Evolutionary conservation across 1,284 basidiomycete species (phyloP), one percentile per base, ranked within the genome.

Genomic region (Xerocomus amazonicus): DNA sequence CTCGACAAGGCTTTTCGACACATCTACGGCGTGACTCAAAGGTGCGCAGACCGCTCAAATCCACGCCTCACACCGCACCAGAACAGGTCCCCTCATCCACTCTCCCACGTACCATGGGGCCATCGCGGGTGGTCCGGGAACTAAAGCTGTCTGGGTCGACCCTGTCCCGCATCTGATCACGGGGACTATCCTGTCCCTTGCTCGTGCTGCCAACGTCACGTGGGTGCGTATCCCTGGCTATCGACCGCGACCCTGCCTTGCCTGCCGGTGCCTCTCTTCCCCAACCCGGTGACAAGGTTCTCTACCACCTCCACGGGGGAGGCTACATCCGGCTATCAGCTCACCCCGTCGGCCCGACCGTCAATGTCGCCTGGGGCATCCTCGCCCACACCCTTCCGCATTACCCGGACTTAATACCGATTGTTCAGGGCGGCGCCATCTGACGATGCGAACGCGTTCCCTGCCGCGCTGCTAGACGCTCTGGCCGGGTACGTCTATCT

Each of bases 401-500:
- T 70, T 48, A 41, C 55, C 6, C 70, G 74, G 4, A 56, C 70
- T 3, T 74, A 78, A 52, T 79, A 78, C 53, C 67, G 74, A 4
- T 55, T 76, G 14, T 68, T 70, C 12, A 59, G 56, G 8, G 55
- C 56, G 0, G 48, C 59, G 3, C 69, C 70, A 1, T 60, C 57
- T 37, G 42, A 48, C 1, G 28, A 52, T 0, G 48, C 46, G 1
- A 61, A 71, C 34, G 60, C 77, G 0, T 83, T 81, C 62, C 81
- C 82, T 0, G 67, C 78, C 0, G 77, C 78, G 1, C 70, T 84
- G 0, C 56, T 83, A 32, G 81, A 84, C 51, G 75, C 72, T 0
- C 60, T 82, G 9, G 72, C 77, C 0, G 75, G 75, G 0, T 84
- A 83, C 54, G 53, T 67, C 23, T 76, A 81, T 57, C 71, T 57